Evolutionary conservation across 371 early-diverging fungal genomes (phyloP), one percentile per base, ranked within the genome.

Genomic region (Rhizopus microsporus): DNA sequence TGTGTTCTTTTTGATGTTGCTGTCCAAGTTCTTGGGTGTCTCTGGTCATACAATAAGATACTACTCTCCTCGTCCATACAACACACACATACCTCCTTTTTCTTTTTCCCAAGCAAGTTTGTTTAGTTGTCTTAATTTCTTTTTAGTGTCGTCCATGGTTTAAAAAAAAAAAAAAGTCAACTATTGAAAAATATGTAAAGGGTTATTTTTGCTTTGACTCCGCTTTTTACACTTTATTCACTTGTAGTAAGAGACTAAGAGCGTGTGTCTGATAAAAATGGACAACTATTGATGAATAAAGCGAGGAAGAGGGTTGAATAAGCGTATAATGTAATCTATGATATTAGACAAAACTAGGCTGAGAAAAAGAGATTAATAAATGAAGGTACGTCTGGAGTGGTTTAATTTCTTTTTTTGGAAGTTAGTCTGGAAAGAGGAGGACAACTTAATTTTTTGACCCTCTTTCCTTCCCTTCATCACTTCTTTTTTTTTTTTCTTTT

Each of bases 1-100:
- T 3, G 93, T 93, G 74, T 97, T 96, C 80, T 96, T 96, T 68
- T 97, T 98, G 54, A 98, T 89, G 72, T 93, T 95, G 59, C 95
- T 91, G 67, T 98, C 99, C 15, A 97, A 87, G 52, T 85, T 90
- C 49, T 75, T 75, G 38, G 51, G 57, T n/a, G 45, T 23, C 37
- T 54, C 67, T 61, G 33, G 12, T 40, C 2, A 35, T 23, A 53
- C 7, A 50, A 39, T 5, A 38, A 5, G n/a, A 34, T 23, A 23
- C 23, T 23, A 23, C 2, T n/a, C n/a, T n/a, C n/a, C 23, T 23
- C 23, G 23, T 1, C 23, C 2, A 23, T 23, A 12, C 12, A 16
- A 17, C 8, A 29, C 29, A 47, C 2, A 31, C 30, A 47, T 65
- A 65, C 74, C 74, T 57, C 62, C 58, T 56, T 74, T 74, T 31